Evolutionary conservation across 495 filamentous ascomycete genomes (phyloP), one percentile per base, ranked within the genome.

Genomic region (Hypoxylon perforatum): DNA sequence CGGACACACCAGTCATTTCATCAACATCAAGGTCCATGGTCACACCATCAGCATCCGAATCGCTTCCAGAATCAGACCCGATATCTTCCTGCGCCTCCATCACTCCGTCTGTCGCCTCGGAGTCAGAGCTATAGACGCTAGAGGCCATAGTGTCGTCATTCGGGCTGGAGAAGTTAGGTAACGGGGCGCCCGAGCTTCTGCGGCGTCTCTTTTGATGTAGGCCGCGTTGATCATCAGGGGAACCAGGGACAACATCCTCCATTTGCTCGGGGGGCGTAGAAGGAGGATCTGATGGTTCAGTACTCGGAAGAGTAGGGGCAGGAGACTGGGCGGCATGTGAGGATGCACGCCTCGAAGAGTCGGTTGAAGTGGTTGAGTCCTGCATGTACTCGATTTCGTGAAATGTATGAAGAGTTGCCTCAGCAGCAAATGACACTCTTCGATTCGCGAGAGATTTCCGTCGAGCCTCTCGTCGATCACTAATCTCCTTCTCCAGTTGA

Each of bases 361-460:
- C 85, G 30, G 91, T 93, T 4, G 93, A 96, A 12, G 90, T 91
- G 0, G 92, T 96, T 30, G 91, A 91, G 71, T 96, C 93, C 61
- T 92, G 92, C 61, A 88, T 86, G 56, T 94, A 90, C 67, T 98
- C 94, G 2, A 96, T 86, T 52, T 97, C 94, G 72, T 97, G 93
- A 87, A 96, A 99, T 3, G 95, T 99, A 73, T 99, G 95, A 30
- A 99, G 80, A 8, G 95, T 99, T 12, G 95, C 95, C 77, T 99
- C 95, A 1, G 95, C 95, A 4, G 95, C 95, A 73, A 99, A 99
- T 0, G 94, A 97, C 38, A 99, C 95, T 59, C 95, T 88, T 70
- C 96, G 91, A 76, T 95, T 94, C 30, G 92, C 93, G 62, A 97
- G 85, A 1, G 94, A 97, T 70, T 97, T 97, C 41, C 95, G 85